A percentile compares a stretch with the other conserved stretches of the same genome.
Conservation (phyloP, 331 rosid species). For the Spiraea crenata region DNA sequence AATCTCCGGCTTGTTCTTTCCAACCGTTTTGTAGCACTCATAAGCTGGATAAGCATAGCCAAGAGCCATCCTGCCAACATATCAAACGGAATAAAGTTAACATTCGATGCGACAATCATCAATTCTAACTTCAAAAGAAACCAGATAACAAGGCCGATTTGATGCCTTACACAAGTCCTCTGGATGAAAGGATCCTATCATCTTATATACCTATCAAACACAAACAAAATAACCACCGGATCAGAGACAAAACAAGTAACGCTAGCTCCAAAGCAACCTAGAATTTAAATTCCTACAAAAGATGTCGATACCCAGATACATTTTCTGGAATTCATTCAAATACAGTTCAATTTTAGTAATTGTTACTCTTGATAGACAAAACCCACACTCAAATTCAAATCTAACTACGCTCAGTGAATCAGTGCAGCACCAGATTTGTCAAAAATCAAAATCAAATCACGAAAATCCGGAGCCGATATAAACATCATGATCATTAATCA, state of each 20-base stretch:
- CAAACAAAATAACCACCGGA: constrained; percentile 31
- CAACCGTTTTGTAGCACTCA: constrained; percentile 97
- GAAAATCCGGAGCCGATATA: background rate
- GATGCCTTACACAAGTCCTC: constrained; percentile 84
- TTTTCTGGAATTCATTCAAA: background rate
- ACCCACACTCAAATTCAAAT: constrained; percentile 7
- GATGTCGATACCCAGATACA: background rate
- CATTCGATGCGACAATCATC: constrained; percentile 22
- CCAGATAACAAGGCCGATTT: background rate
- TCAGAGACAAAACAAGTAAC: constrained; percentile 20
- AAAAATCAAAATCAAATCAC: background rate
- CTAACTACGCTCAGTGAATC: background rate
- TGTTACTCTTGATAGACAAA: background rate
- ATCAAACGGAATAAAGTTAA: background rate
- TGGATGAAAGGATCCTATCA: constrained; percentile 96
- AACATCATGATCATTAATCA: background rate
- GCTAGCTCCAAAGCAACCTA: too few relatives aligned
- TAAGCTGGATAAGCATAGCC: constrained; percentile 99
- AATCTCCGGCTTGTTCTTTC: constrained; percentile 87
- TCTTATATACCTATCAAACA: constrained; percentile 57
- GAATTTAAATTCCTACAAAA: too few relatives aligned
- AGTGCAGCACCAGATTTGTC: background rate
- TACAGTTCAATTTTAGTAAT: background rate
- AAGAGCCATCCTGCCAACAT: constrained; percentile 74
- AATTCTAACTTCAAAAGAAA: constrained; percentile 10